Evolutionary conservation across 257 asterid species (phyloP), one percentile per base, ranked within the genome.

Genomic region (Solanum peruvianum): DNA sequence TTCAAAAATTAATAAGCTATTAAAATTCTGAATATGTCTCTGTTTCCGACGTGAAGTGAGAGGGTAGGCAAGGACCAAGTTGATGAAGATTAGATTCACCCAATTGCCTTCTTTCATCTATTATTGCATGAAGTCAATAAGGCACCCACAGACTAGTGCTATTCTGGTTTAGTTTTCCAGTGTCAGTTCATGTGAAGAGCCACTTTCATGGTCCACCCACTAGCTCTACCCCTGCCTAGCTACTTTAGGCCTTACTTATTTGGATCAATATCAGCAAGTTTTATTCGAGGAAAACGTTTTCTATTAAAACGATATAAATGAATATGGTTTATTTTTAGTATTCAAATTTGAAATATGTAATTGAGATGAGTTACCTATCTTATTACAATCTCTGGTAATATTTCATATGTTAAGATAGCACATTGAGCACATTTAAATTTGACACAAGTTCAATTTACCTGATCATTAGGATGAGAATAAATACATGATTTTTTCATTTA

Each of bases 101-200:
- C 60, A 76, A 76, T 42, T 76, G 83, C 37, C 83, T 76, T 76
- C 83, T 76, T 76, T 76, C 83, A 76, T 76, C 37, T 76, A 76
- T 76, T 76, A 76, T 76, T 76, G 21, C 14, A 23, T 42, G 49
- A 0, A 39, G 6, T 31, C 1, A 73, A 39, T 11, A 76, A 76
- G 83, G 23, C 49, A 39, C 29, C 82, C 58, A 75, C 60, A 76
- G 39, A 2, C 13, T 42, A n/a, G 35, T 76, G 83, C 31, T 39
- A 41, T 52, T n/a, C 83, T 76, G 83, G 42, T 31, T 70, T 39
- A 52, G 21, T 72, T 23, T 35, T 75, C 45, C n/a, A 1, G 83
- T 42, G 39, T 76, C 83, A 76, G 39, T n/a, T 42, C 37, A 42
- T 77, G 56, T 39, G 83, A 77, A 77, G 37, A 77, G 37, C 8